Evolutionary conservation across 2,329 filamentous ascomycete genomes (phyloP), one percentile per base, ranked within the genome.

Genomic region (Talaromyces marneffei): DNA sequence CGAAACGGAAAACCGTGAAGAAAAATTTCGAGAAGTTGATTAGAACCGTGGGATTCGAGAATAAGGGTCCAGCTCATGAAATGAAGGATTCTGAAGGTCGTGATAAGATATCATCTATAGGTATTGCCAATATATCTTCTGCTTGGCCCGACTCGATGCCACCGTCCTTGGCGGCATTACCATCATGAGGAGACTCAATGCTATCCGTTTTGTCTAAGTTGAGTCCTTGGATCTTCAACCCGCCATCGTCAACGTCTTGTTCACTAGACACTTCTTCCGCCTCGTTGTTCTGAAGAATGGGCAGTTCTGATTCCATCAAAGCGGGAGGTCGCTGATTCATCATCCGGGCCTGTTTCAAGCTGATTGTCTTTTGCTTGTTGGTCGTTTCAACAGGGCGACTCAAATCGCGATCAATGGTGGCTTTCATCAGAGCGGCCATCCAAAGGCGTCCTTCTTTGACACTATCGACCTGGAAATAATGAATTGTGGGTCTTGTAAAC

Each of bases 401-500:
- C 69, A 85, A 78, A 67, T 99, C 94, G 63, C 93, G 88, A 72
- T 97, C 93, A 68, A 99, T 99, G 1, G 94, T 99, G 10, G 94
- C 94, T 78, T 99, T 99, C 91, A 99, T 96, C 57, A 99, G 79
- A 5, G 94, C 94, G 4, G 92, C 94, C 94, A 99, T 99, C 94
- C 94, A 99, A 42, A 95, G 79, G 12, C 94, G 87, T 16, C 94
- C 94, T 71, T 94, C 86, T 68, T 91, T 87, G 62, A 97, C 80
- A 68, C 89, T 96, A 57, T 95, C 92, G 23, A 97, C 92, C 4
- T 95, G 94, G 74, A 99, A 99, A 75, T 97, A 97, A 74, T 99
- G 94, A 40, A 97, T 90, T 8, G 92, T 94, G 4, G 94, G 94
- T 74, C 97, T 97, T 1, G 94, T 99, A 73, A 99, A 99, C 71